Base-by-base conservation (phyloP, 1,284 basidiomycete species). In the Rhodotorula mucilaginosa region DNA sequence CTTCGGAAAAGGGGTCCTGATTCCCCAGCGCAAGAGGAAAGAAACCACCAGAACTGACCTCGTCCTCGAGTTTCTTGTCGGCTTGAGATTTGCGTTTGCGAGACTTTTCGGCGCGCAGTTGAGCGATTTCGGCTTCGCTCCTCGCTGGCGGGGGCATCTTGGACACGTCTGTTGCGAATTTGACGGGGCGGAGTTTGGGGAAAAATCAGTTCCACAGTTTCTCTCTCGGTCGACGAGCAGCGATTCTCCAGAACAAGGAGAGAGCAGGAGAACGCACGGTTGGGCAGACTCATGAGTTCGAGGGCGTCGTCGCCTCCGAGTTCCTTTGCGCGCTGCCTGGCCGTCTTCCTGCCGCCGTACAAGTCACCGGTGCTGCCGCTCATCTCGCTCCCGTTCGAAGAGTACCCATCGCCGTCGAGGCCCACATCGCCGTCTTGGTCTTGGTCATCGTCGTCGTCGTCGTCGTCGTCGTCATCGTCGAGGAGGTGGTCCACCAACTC, bases 61-160 rank as follows among this genome's bases (percentile, higher is more conserved):
- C 75, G 58, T 76, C 73, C 49, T 76, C 75, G 58, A 76, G 67
- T 61, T 72, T 73, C 65, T 72, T 72, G 63, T 76, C 73, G 19
- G 68, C 67, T 57, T 76, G 75, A 13, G 61, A 61, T 39, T 74
- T 72, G 29, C 75, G 58, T 61, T 73, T 72, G 19, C 73, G 48
- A 4, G 63, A 63, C 49, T 73, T 72, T 49, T 76, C 75, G 13
- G 67, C 65, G 46, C 59, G 61, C 47, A 48, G 34, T 8, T 73
- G 61, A 7, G 73, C 75, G 18, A 69, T 56, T 59, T 76, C 75
- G 51, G 70, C 67, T 5, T 70, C 73, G 21, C 69, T 72, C 29
- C 71, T 47, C 2, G 15, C 47, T 1, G 44, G 58, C 18, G 64
- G 49, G 3, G 69, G 65, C 15, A 57, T 48, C 26, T 68, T 71